Evolutionary conservation across 805 yeast species (phyloP), one percentile per base, ranked within the genome.

Genomic region (Candida sakaeoensis): DNA sequence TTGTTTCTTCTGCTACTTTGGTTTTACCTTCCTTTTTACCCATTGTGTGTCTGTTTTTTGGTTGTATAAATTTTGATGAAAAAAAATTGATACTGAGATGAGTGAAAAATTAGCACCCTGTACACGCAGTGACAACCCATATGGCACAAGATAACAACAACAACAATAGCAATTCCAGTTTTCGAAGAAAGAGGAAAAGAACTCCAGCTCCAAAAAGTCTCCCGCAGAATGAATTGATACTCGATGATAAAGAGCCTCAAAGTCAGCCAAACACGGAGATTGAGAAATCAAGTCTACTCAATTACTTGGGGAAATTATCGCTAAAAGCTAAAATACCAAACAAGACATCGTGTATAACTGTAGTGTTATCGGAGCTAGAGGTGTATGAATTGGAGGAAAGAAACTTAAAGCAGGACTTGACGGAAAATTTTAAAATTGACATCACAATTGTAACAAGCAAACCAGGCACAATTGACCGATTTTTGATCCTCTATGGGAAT

Each of bases 21-120:
- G 51, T 54, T 68, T 67, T 33, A 65, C 74, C 52, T 67, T 68
- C 68, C 78, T 68, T 26, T 17, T 27, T 38, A 33, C 37, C 41
- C 41, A 38, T 38, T 30, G 3, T 30, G 14, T 33, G 4, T 5
- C 12, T 19, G 4, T 25, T 22, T n/a, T 16, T 34, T 33, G 32
- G 53, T 36, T 14, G 33, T 16, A 33, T 33, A 27, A 14, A 13
- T 26, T 15, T 26, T 17, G 32, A 27, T 26, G 18, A 33, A 22
- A 33, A 33, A 33, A 31, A 31, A 31, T 18, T 16, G 25, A 31
- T 18, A 19, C 29, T n/a, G 25, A 8, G 34, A 19, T 31, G 25
- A 15, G 19, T 14, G 32, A 8, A 22, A 33, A 15, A 8, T 15
- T 28, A 19, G 10, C 8, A 7, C 4, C 15, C 17, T 15, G 5